phyloP scores from a whole-genome alignment of 139 green algal genomes.

The Volvox africanus region DNA sequence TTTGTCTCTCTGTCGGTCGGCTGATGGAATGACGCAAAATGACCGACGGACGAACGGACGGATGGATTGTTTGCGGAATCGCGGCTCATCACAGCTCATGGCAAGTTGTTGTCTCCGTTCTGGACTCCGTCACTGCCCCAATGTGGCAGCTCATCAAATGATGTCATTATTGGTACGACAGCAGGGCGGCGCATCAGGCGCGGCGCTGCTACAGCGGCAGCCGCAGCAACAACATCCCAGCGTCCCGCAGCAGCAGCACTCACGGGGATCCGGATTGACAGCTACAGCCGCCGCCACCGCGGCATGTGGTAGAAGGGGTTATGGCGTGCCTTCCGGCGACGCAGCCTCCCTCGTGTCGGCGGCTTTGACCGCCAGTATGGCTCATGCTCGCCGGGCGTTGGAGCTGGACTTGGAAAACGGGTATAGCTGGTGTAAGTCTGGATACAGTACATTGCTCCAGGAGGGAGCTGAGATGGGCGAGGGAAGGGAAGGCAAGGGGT shows the following conservation, averaged over 20 bases:
- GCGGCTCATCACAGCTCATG: neutral
- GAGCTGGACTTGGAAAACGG: conserved; percentile 36
- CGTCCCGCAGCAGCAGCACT: too few species aligned
- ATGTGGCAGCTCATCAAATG: conserved; percentile 23
- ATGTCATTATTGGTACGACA: conserved; percentile 45
- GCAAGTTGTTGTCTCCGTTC: conserved; percentile 13
- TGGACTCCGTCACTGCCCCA: conserved; percentile 30
- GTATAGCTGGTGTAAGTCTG: conserved; percentile 47
- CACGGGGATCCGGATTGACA: too few species aligned
- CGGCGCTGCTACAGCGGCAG: neutral
- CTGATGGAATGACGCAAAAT: too few species aligned
- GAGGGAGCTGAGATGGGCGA: neutral
- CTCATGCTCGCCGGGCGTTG: conserved; percentile 18
- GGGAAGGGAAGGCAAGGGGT: too few species aligned
- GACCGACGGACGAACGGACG: too few species aligned
- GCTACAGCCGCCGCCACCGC: too few species aligned
- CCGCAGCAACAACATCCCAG: too few species aligned
- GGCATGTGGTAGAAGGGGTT: neutral
- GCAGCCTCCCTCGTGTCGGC: neutral
- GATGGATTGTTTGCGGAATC: too few species aligned
- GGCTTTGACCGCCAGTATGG: conserved; percentile 17
- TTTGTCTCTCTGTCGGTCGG: too few species aligned
- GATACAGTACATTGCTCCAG: too few species aligned
- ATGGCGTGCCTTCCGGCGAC: neutral
- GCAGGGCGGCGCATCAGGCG: neutral